phyloP scores from a whole-genome alignment of 108 stramenopile genomes.

The Nitzschia sp. region DNA sequence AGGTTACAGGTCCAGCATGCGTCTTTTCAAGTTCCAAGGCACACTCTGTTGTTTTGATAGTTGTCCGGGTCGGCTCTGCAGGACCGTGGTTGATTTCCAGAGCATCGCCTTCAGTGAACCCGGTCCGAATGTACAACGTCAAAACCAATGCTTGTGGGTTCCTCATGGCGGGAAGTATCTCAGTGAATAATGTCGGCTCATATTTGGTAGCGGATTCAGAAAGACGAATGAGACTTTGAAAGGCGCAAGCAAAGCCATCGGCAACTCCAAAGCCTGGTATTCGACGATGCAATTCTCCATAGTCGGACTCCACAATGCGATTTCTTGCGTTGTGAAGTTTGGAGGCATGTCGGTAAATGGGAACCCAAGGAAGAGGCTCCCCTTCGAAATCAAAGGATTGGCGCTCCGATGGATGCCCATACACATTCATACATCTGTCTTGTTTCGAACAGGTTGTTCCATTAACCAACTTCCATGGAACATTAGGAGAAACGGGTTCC shows the following conservation, averaged over 20 bases:
- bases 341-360: constrained; percentile 2
- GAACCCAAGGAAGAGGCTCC: background rate
- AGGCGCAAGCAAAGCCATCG: constrained; percentile 18
- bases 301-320: background rate
- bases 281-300: background rate
- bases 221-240: constrained; percentile 10
- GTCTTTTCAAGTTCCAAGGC: constrained; percentile 14
- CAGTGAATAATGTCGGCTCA: constrained; percentile 19
- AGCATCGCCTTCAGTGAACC: constrained; percentile 5
- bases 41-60: constrained; percentile 1
- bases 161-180: constrained; percentile 17
- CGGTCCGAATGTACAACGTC: constrained; percentile 22
- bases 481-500: background rate
- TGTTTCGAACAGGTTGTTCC: background rate
- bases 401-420: background rate
- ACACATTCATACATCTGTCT: background rate
- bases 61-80: no score
- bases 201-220: background rate
- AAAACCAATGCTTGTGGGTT: constrained; percentile 15
- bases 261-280: constrained; percentile 17
- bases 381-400: background rate
- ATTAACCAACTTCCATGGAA: background rate
- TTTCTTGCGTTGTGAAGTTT: background rate
- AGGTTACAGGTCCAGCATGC: constrained; percentile 1
- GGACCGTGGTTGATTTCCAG: background rate